Conservation (phyloP, 352 stramenopile species). For the Phytophthora pisi region DNA sequence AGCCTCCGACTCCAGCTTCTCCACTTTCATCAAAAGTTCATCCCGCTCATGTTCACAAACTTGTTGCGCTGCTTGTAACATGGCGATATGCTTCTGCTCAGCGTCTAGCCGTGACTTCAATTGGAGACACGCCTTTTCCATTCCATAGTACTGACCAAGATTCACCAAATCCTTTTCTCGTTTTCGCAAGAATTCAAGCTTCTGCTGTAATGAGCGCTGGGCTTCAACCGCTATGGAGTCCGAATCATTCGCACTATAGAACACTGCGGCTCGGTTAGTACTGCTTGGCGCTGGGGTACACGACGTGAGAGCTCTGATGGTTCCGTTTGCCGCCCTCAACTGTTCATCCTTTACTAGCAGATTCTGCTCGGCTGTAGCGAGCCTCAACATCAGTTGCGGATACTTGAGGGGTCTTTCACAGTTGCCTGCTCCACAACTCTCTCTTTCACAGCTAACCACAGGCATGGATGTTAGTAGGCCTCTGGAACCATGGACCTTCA, state of each 20-base stretch:
- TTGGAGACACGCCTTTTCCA: slow-evolving; percentile 32
- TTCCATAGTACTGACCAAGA: slow-evolving; percentile 31
- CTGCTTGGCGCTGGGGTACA: slow-evolving; percentile 4
- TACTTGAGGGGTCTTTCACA: slow-evolving; percentile 14
- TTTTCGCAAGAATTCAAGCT: slow-evolving; percentile 22
- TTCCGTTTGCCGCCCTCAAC: slow-evolving; percentile 28
- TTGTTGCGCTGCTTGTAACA: slow-evolving; percentile 25
- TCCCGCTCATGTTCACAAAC: slow-evolving; percentile 31
- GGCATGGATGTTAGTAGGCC: background rate
- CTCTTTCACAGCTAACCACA: background rate
- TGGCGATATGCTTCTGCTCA: slow-evolving; percentile 16
- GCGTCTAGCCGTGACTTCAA: slow-evolving; percentile 29
- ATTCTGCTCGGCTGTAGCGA: slow-evolving; percentile 30
- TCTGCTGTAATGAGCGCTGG: slow-evolving; percentile 22
- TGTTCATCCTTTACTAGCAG: slow-evolving; percentile 34
- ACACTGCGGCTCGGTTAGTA: background rate
- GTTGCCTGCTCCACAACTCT: background rate
- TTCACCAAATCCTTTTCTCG: slow-evolving; percentile 32
- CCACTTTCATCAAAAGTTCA: slow-evolving; percentile 28
- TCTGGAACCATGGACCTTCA: background rate
- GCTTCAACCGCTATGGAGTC: slow-evolving; percentile 19
- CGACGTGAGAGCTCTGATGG: slow-evolving; percentile 31
- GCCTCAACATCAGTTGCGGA: slow-evolving; percentile 27
- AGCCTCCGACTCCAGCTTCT: slow-evolving; percentile 30
- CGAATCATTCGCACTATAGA: background rate